Percentiles rank a stretch among this genome's conserved stretches.
Evolutionary conservation across 148 eudicot genomes (phyloP).

Genomic region (Beta vulgaris): DNA sequence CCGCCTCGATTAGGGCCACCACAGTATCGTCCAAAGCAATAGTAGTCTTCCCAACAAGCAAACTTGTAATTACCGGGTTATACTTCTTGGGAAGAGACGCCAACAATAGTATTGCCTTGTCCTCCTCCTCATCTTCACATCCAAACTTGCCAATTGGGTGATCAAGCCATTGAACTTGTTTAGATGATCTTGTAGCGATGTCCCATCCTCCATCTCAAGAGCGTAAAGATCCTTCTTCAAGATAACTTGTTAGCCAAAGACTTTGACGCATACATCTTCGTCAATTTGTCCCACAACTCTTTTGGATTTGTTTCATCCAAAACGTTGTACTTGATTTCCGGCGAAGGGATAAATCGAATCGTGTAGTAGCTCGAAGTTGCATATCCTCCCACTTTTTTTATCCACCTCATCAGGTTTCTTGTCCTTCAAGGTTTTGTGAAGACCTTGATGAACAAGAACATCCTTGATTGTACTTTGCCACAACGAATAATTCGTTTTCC

Average conservation of each 20-base stretch:
- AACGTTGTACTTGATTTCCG: background rate
- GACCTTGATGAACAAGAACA: too few relatives aligned
- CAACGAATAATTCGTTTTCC: too few relatives aligned
- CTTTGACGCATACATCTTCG: background rate
- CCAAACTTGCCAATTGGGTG: conserved; percentile 6
- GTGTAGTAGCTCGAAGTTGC: background rate
- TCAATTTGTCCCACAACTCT: background rate
- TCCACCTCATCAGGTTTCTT: too few relatives aligned
- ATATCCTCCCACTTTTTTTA: background rate
- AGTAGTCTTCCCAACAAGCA: background rate
- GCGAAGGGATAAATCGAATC: background rate
- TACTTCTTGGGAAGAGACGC: background rate
- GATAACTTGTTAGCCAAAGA: background rate
- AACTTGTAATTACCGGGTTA: background rate
- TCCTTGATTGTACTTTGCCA: too few relatives aligned
- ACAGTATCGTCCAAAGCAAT: background rate
- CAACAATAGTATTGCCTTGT: background rate
- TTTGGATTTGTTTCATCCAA: background rate
- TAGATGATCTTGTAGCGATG: background rate
- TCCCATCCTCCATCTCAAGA: background rate
- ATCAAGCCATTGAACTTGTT: too few relatives aligned
- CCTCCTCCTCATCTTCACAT: background rate
- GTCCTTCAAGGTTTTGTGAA: too few relatives aligned
- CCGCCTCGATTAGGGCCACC: background rate
- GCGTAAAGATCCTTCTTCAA: background rate